A percentile compares a stretch with the other conserved stretches of the same genome.
Conservation (phyloP, 1,139 yeast genomes). For the Sugiyamaella castrensis region DNA sequence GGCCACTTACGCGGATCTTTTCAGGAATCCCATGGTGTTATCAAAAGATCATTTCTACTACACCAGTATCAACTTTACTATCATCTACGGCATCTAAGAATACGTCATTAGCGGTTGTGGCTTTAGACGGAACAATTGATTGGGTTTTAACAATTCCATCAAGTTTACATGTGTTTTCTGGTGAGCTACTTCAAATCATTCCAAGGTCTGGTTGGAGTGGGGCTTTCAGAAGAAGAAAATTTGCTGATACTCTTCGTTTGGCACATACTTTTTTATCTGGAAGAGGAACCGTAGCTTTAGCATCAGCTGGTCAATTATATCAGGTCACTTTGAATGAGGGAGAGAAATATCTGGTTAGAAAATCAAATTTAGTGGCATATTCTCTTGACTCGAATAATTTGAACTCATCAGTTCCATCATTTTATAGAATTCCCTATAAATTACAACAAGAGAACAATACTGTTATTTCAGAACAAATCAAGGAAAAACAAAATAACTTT, state of each 20-base stretch:
- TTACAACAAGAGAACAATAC: background rate
- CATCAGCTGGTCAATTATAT: constrained; percentile 36
- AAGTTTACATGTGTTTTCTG: constrained; percentile 32
- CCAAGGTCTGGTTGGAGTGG: constrained; percentile 27
- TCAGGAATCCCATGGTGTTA: constrained; percentile 21
- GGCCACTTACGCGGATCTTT: constrained; percentile 17
- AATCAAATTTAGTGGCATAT: constrained; percentile 37
- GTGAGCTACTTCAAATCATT: constrained; percentile 28
- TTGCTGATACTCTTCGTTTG: constrained; percentile 6
- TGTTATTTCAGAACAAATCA: background rate
- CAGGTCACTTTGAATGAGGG: constrained; percentile 33
- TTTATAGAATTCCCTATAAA: constrained; percentile 10
- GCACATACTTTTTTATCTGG: constrained; percentile 37
- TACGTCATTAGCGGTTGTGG: constrained; percentile 33
- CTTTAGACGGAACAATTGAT: constrained; percentile 41
- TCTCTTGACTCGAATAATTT: constrained; percentile 32
- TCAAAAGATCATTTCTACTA: constrained; percentile 21
- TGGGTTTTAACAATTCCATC: constrained; percentile 32
- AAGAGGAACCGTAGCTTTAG: constrained; percentile 39
- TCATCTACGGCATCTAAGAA: constrained; percentile 16
- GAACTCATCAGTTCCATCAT: constrained; percentile 11
- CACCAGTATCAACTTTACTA: constrained; percentile 22
- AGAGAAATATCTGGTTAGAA: constrained; percentile 36
- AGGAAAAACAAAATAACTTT: background rate
- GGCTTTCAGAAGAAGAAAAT: background rate